Evolutionary conservation across 371 early-diverging fungal genomes (phyloP).

Genomic region (Apophysomyces ossiformis): DNA sequence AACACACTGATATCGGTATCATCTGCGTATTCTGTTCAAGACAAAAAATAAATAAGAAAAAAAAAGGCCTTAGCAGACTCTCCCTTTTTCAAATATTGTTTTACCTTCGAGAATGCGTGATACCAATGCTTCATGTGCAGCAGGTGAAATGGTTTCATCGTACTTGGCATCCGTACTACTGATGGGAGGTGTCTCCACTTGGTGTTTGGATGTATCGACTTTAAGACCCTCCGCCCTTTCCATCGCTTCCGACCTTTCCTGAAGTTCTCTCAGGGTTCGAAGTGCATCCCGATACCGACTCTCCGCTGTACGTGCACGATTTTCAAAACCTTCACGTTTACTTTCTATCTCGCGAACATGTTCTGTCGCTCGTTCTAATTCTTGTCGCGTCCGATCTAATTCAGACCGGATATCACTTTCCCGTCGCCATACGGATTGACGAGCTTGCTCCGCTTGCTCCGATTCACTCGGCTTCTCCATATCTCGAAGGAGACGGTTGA

Average conservation of each 20-base stretch:
- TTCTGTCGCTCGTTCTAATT: constrained; percentile 39
- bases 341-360: constrained; percentile 37
- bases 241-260: constrained; percentile 17
- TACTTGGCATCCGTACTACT: constrained; percentile 12
- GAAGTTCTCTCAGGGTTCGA: constrained; percentile 34
- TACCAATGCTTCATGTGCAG: constrained; percentile 21
- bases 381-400: constrained; percentile 38
- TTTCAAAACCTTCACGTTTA: constrained; percentile 44
- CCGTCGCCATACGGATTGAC: constrained; percentile 53
- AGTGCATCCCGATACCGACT: constrained; percentile 37
- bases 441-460: constrained; percentile 40
- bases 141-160: constrained; percentile 11
- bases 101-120: constrained; percentile 36
- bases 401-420: constrained; percentile 52
- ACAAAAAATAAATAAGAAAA: background rate
- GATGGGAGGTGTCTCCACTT: background rate
- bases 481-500: constrained; percentile 76
- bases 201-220: constrained; percentile 14
- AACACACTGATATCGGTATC: constrained; percentile 72
- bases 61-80: too few species aligned
- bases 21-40: constrained; percentile 58
- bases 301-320: constrained; percentile 42
- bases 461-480: constrained; percentile 45
- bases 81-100: background rate
- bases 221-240: constrained; percentile 7